A percentile compares a stretch with the other conserved stretches of the same genome.
Conservation (phyloP, 2,329 filamentous ascomycete species). For the Epichloe baconii region DNA sequence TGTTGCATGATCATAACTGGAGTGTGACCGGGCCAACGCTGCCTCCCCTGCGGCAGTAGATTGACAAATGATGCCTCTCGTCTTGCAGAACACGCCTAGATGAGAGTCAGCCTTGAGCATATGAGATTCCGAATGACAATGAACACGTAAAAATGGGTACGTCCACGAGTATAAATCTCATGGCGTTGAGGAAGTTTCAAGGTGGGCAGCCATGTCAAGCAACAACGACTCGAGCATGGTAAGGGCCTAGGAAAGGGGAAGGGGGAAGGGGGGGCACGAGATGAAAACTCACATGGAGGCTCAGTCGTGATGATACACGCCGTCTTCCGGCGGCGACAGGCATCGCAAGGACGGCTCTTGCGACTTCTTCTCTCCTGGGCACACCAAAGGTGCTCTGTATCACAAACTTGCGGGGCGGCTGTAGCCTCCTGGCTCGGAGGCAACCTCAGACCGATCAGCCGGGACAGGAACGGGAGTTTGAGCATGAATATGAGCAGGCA, state of each 20-base stretch:
- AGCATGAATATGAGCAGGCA: background rate
- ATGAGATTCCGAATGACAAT: background rate
- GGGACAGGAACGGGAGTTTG: background rate
- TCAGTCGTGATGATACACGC: conserved; percentile 31
- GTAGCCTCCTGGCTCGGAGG: conserved; percentile 1
- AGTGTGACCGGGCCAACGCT: background rate
- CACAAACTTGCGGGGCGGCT: conserved; percentile 22
- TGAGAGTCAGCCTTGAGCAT: background rate
- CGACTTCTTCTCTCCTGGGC: conserved; percentile 28
- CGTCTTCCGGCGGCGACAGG: conserved; percentile 31
- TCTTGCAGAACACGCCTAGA: conserved; percentile 22
- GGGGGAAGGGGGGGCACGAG: background rate
- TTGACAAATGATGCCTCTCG: conserved; percentile 19
- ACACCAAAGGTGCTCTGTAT: conserved; percentile 29
- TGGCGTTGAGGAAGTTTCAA: background rate
- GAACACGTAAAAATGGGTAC: background rate
- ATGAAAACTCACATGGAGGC: conserved; percentile 27
- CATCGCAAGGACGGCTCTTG: conserved; percentile 33
- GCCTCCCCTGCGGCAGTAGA: conserved; percentile 13
- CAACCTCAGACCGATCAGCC: conserved; percentile 1
- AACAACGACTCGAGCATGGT: background rate
- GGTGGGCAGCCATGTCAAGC: background rate
- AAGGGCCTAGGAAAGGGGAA: background rate
- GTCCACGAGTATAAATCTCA: background rate
- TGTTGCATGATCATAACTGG: background rate